Evolutionary conservation across 306 rosid species (phyloP), one percentile per base, ranked within the genome.

Genomic region (Glycine latifolia): DNA sequence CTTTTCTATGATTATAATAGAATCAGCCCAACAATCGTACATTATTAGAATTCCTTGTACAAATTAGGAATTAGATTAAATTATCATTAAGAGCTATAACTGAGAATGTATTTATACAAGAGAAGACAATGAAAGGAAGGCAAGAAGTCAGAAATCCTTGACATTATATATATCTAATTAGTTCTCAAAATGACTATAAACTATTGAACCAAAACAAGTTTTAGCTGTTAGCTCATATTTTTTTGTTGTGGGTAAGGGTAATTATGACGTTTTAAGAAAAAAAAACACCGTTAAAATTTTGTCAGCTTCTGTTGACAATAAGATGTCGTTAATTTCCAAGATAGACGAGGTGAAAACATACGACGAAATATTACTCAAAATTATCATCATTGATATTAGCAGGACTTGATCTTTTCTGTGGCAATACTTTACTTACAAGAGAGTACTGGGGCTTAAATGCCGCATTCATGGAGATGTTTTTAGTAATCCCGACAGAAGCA

Each of bases 351-450:
- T 80, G 61, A 71, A 67, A 76, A 53, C 62, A 60, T 7, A 15
- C 20, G 20, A 20, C 20, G 20, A 60, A 17, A 55, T 49, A 65
- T 80, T 82, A 90, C 65, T 75, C 78, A 81, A 20, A 20, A 82
- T 90, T 86, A 13, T 83, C 88, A 44, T 67, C 69, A 33, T 67
- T 58, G 37, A 73, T 73, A 54, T 77, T 56, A 67, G 81, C 79
- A 78, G 93, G 89, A 79, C 85, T 80, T 70, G 85, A 74, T 91
- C 95, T 89, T 85, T 94, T 92, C 72, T 88, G 95, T 17, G 92
- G 91, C 71, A 90, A 80, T 75, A 89, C 79, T 68, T 78, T 84
- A 71, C 85, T 87, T 77, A 79, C 90, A 76, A 48, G 77, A 82
- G 91, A 83, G 48, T 52, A 79, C 43, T 89, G 49, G 39, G 81